These are phyloP conservation scores for Penicillium alfredii DNA, from an alignment of 495 filamentous ascomycete genomes.

Conservation along the genomic window DNA sequence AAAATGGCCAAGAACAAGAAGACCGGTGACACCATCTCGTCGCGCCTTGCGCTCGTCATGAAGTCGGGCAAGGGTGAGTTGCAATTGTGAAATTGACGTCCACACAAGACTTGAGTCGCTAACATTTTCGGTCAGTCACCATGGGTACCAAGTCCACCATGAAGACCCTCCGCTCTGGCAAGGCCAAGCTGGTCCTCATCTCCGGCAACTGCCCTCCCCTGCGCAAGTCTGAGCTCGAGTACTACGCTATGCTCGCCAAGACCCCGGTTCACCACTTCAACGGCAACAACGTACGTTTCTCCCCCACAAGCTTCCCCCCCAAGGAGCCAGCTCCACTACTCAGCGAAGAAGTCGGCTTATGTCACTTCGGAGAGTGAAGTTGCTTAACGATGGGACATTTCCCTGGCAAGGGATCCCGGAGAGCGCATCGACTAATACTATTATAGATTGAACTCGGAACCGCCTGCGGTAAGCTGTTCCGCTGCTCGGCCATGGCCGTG, in stretches of 20 bases:
- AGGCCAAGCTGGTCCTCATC: slow-evolving; percentile 66
- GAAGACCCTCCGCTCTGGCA: slow-evolving; percentile 75
- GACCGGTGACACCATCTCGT: slow-evolving; percentile 84
- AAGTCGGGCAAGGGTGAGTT: slow-evolving; percentile 73
- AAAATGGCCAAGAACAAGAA: slow-evolving; percentile 80
- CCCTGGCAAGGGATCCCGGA: slow-evolving; percentile 18
- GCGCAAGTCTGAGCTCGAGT: slow-evolving; percentile 90
- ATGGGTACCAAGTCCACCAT: slow-evolving; percentile 94
- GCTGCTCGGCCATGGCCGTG: slow-evolving; percentile 91
- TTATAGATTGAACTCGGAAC: slow-evolving; percentile 93
- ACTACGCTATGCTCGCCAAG: slow-evolving; percentile 91
- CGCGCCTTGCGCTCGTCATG: slow-evolving; percentile 91
- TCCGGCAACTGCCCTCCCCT: slow-evolving; percentile 94
- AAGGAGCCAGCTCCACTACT: slow-evolving; percentile 28
- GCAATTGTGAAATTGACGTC: too few relatives aligned
- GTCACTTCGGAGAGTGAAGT: slow-evolving; percentile 58
- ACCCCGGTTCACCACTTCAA: slow-evolving; percentile 94
- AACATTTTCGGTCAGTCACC: slow-evolving; percentile 44
- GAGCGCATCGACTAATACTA: slow-evolving; percentile 21
- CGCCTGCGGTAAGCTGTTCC: slow-evolving; percentile 79
- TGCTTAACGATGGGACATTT: slow-evolving; percentile 44
- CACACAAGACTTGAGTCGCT: too few relatives aligned
- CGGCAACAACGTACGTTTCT: slow-evolving; percentile 87
- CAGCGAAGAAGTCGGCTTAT: slow-evolving; percentile 23
- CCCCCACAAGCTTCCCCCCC: neutral